Evolutionary conservation across 768 basidiomycete genomes (phyloP).

Genomic region (Tephrocybe rancida): DNA sequence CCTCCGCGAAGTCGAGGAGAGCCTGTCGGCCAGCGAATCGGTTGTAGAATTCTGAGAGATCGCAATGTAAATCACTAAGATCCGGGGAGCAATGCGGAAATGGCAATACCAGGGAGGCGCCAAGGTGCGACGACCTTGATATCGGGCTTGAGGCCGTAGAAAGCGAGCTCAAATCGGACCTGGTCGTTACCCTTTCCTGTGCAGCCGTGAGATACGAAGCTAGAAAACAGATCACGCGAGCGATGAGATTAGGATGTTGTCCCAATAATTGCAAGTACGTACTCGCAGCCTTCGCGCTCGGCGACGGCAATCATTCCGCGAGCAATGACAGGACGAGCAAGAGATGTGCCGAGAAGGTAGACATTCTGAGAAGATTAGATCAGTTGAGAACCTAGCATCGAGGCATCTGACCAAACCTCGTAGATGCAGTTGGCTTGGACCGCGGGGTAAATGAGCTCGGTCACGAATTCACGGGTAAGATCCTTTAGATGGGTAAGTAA

Average conservation of each 20-base stretch:
- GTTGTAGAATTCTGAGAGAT: slow-evolving; percentile 83
- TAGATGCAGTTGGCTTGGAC: slow-evolving; percentile 99
- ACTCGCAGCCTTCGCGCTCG: slow-evolving; percentile 94
- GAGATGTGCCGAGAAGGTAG: slow-evolving; percentile 96
- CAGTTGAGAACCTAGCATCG: background rate
- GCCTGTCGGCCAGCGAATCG: slow-evolving; percentile 96
- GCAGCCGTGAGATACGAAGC: slow-evolving; percentile 97
- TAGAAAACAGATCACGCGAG: slow-evolving; percentile 26
- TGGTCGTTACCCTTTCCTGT: slow-evolving; percentile 99
- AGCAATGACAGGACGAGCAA: slow-evolving; percentile 97
- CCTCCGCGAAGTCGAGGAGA: slow-evolving; percentile 85
- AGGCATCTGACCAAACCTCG: slow-evolving; percentile 57
- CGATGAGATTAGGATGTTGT: background rate
- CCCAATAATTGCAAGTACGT: slow-evolving; percentile 31
- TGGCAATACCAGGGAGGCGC: slow-evolving; percentile 81
- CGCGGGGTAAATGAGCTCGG: slow-evolving; percentile 96
- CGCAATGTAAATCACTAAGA: background rate
- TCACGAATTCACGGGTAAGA: slow-evolving; percentile 92
- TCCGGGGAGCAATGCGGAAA: background rate
- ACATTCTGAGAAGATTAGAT: slow-evolving; percentile 61
- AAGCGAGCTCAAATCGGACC: slow-evolving; percentile 98
- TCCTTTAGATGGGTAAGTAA: slow-evolving; percentile 60
- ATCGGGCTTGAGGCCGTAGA: slow-evolving; percentile 97
- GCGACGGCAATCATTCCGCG: slow-evolving; percentile 98
- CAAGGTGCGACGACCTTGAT: slow-evolving; percentile 99